These are phyloP conservation scores for Coemansia sp. DNA, from an alignment of 192 early-diverging fungal genomes.

Conservation along the genomic window DNA sequence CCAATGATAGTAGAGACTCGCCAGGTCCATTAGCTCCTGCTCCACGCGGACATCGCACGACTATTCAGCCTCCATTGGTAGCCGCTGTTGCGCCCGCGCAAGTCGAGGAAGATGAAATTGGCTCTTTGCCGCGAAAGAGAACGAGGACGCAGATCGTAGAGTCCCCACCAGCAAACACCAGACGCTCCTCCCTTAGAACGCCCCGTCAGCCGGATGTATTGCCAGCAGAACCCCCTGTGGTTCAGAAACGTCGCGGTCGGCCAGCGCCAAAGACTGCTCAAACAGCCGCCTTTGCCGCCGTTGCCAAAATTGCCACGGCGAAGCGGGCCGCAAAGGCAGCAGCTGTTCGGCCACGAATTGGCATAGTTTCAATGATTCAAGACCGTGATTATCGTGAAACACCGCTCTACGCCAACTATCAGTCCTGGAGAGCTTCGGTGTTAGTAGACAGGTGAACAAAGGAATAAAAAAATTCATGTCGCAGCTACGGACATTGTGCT, in stretches of 20 bases:
- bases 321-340: conserved; percentile 2
- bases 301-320: not conserved
- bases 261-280: not conserved
- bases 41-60: not conserved
- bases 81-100: not conserved
- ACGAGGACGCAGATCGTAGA: not conserved
- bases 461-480: not conserved
- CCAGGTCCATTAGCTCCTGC: not conserved
- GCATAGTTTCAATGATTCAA: conserved; percentile 46
- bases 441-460: conserved; percentile 7
- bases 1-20: not conserved
- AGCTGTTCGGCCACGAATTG: conserved; percentile 40
- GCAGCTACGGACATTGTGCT: not conserved
- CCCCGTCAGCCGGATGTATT: not conserved
- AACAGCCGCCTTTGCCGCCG: not conserved
- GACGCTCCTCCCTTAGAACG: not conserved
- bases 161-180: not conserved
- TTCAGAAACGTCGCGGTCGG: not conserved
- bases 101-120: not conserved
- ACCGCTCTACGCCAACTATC: conserved; percentile 36
- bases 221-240: not conserved
- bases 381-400: conserved; percentile 42
- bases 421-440: too few relatives aligned
- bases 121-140: not conserved
- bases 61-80: not conserved